These are phyloP conservation scores for Durusdinium trenchii DNA, from an alignment of 73 alveolate species.

Conservation along the genomic window DNA sequence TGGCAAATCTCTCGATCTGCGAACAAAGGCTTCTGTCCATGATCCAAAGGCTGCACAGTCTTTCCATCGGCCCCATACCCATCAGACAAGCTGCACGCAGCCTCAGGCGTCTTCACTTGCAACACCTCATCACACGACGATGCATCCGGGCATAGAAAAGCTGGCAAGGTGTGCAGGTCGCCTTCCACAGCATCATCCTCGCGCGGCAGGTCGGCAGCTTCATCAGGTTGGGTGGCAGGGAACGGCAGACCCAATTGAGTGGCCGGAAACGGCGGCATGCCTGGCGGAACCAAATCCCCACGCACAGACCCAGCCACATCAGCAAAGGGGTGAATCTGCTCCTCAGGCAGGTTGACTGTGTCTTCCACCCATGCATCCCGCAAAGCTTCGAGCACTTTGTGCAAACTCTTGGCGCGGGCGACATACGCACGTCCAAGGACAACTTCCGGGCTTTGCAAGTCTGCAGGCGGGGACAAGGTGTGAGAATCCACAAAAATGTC, in stretches of 20 bases:
- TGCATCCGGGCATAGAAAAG: neutral
- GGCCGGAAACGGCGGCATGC: slow-evolving; percentile 6
- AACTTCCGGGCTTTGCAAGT: neutral
- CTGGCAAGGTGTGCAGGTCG: neutral
- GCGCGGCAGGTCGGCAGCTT: neutral
- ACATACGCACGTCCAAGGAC: neutral
- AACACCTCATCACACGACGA: neutral
- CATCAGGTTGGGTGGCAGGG: neutral
- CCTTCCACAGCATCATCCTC: neutral
- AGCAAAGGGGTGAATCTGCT: neutral
- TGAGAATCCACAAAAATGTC: slow-evolving; percentile 3
- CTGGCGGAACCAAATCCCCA: neutral
- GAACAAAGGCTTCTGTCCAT: neutral
- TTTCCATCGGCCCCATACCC: neutral
- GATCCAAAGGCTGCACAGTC: neutral
- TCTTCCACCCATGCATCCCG: slow-evolving; percentile 15
- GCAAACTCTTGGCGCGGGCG: slow-evolving; percentile 16
- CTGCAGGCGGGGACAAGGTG: neutral
- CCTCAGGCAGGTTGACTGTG: neutral
- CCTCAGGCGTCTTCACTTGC: neutral
- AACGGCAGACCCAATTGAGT: neutral
- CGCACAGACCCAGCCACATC: neutral
- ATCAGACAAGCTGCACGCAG: neutral
- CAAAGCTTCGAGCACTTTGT: slow-evolving; percentile 28
- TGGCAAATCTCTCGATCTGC: neutral